phyloP scores from a whole-genome alignment of 495 filamentous ascomycete species.

The Daldinia loculata region DNA sequence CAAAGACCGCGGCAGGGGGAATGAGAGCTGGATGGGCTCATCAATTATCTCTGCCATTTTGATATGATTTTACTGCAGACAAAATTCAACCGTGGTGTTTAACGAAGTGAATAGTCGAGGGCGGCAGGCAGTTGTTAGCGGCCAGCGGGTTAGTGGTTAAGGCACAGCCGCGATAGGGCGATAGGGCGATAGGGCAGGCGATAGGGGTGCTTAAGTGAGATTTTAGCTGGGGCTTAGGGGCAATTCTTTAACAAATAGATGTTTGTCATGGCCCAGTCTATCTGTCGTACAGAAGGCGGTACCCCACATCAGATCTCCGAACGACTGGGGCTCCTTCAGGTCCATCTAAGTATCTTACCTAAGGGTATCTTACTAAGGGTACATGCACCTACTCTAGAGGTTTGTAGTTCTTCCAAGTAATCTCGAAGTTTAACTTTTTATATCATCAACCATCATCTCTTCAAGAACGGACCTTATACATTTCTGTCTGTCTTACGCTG shows the following conservation, averaged over 20 bases:
- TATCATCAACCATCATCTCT: background rate
- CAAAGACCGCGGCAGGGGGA: constrained; percentile 77
- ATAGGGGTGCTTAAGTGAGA: background rate
- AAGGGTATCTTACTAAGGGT: background rate
- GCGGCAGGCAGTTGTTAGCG: too few relatives aligned
- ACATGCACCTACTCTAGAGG: background rate
- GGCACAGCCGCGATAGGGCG: background rate
- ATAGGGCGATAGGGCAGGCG: background rate
- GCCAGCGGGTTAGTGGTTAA: background rate
- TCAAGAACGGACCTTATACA: background rate
- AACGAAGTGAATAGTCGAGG: background rate
- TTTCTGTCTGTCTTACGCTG: background rate
- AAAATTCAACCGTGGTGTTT: background rate
- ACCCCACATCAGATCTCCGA: constrained; percentile 14
- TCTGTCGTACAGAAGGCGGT: constrained; percentile 9
- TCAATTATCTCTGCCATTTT: constrained; percentile 39
- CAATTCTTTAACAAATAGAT: background rate
- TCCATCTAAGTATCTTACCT: background rate
- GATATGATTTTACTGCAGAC: background rate
- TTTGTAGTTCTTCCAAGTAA: background rate
- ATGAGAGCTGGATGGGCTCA: constrained; percentile 69
- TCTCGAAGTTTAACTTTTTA: constrained; percentile 15
- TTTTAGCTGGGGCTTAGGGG: background rate
- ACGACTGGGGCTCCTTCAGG: background rate
- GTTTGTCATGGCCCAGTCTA: background rate